A percentile compares a stretch with the other conserved stretches of the same genome.
These are phyloP conservation scores for Geranomyces variabilis DNA, from an alignment of 192 early-diverging fungal species.

Conservation along the genomic window DNA sequence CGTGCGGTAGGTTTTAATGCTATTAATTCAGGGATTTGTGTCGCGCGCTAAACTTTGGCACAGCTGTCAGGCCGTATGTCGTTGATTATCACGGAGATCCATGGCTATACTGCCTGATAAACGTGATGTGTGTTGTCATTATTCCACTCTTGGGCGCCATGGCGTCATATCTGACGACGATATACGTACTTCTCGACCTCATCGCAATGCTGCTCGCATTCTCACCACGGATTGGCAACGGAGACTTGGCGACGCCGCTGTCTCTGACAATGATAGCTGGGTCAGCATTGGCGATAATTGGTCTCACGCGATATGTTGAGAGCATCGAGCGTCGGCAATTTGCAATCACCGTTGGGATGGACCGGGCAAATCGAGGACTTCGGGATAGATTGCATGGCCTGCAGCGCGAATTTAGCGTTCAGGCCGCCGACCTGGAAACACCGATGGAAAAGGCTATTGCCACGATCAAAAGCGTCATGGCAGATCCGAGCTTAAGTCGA, in stretches of 20 bases:
- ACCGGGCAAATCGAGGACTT: conserved; percentile 33
- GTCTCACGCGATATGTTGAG: conserved; percentile 8
- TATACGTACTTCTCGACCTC: conserved; percentile 2
- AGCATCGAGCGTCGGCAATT: conserved; percentile 30
- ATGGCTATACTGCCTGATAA: conserved; percentile 27
- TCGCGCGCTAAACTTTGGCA: too few relatives aligned
- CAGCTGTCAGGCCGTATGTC: conserved; percentile 6
- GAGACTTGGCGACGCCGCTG: not conserved
- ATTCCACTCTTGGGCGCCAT: conserved; percentile 9
- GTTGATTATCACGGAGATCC: conserved; percentile 31
- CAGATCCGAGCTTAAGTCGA: conserved; percentile 35
- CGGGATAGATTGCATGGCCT: conserved; percentile 32
- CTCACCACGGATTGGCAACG: not conserved
- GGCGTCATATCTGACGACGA: not conserved
- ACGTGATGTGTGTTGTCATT: conserved; percentile 13
- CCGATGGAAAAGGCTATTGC: conserved; percentile 47
- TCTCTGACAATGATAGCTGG: conserved; percentile 5
- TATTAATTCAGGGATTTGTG: too few relatives aligned
- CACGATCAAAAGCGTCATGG: conserved; percentile 37
- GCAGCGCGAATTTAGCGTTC: conserved; percentile 25
- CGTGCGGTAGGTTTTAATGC: not conserved
- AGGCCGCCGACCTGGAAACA: conserved; percentile 44
- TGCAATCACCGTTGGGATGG: conserved; percentile 19
- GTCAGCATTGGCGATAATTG: not conserved
- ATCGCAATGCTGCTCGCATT: not conserved